Evolutionary conservation across 2,329 filamentous ascomycete species (phyloP), one percentile per base, ranked within the genome.

Genomic region (Pseudogymnoascus sp.): DNA sequence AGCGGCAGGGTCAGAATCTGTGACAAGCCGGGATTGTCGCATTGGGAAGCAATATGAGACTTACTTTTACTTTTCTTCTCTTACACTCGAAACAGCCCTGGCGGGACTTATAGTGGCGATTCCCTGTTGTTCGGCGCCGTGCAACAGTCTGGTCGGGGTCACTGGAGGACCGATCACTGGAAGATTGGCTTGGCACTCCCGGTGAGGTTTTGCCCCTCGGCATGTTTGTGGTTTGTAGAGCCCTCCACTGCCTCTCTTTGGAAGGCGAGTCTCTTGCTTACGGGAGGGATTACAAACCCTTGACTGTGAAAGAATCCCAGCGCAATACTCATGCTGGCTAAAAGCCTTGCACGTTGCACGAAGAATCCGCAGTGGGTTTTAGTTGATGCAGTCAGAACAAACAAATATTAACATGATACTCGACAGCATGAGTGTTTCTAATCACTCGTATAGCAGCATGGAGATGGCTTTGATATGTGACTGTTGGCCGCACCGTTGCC

Each of bases 101-200:
- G 19, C 59, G 59, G 30, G 59, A 60, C n/a, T 60, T 60, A 41
- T 45, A 45, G 16, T 60, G 59, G 36, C 59, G 36, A 30, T 45
- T 60, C 22, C 36, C 25, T 49, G n/a, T 12, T 16, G n/a, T 33
- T 19, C 49, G 49, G 9, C 49, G 49, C 19, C 25, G 49, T 12
- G 25, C 5, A 33, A 55, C 25, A 19, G 25, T 16, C 25, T 55
- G 49, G n/a, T 55, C 49, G 5, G 49, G n/a, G 49, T 55, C 49
- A 33, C 49, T 33, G 28, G 49, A 55, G 16, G 49, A 55, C 49
- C 28, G 49, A 12, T 55, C 49, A 14, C 49, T 55, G 28, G 49
- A 55, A 19, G 49, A 55, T 19, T 55, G 49, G 9, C 49, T 55
- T 7, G 49, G n/a, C 28, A 6, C 49, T 3, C 49, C 28, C 33